phyloP scores from a whole-genome alignment of 192 early-diverging fungal species.

The Piromyces sp. region DNA sequence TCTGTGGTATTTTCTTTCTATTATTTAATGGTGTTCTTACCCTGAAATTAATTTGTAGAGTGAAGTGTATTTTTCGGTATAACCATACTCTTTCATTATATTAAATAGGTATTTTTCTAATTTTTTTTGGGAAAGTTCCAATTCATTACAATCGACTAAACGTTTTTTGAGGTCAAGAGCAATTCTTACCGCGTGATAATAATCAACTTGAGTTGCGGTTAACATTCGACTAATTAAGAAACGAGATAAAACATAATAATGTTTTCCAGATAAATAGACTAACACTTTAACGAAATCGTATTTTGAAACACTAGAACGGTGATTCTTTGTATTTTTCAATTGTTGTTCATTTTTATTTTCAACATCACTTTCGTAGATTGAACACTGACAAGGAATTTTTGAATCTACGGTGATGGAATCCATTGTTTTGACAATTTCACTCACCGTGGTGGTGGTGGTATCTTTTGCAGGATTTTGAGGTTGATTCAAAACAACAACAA shows the following conservation, averaged over 20 bases:
- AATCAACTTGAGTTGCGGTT: neutral
- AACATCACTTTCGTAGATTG: no score
- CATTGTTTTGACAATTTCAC: no score
- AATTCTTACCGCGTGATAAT: neutral
- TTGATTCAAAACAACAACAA: no score
- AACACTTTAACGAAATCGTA: neutral
- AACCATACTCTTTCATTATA: neutral
- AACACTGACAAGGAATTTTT: no score
- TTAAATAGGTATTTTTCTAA: neutral
- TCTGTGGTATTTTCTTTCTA: no score
- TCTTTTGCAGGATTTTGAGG: no score
- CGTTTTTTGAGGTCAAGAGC: neutral
- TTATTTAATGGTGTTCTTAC: no score
- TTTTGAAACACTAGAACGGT: neutral
- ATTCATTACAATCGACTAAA: neutral
- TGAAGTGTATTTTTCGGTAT: neutral
- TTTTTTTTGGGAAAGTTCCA: neutral
- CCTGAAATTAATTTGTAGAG: neutral
- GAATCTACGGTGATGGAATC: no score
- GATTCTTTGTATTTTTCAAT: neutral
- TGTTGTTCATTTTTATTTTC: no score
- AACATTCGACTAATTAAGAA: neutral
- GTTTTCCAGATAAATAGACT: neutral
- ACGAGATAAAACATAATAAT: neutral
- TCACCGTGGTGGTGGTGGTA: no score